Evolutionary conservation across 495 filamentous ascomycete species (phyloP), one percentile per base, ranked within the genome.

Genomic region (Cladorrhinum samala): DNA sequence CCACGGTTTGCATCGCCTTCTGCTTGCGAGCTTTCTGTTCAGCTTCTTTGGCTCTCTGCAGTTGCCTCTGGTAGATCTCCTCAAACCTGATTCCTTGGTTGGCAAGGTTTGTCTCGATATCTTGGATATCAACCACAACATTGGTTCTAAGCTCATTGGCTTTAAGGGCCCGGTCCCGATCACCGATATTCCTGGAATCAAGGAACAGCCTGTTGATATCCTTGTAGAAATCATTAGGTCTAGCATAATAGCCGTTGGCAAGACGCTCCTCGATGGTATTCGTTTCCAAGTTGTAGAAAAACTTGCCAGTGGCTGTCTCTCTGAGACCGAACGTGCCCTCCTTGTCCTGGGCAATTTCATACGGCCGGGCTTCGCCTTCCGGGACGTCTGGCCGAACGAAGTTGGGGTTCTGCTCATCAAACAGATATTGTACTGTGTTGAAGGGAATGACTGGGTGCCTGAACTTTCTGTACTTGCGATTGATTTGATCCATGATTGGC

Each of bases 251-350:
- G 17, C 94, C 93, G 69, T 97, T 96, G 4, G 89, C 89, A 20
- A 97, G 76, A 27, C 93, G 85, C 62, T 93, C 89, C 72, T 98
- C 93, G 50, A 98, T 95, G 6, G 87, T 93, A 3, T 83, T 85
- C n/a, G 88, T 85, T 58, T 97, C 90, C 47, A 97, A 72, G 58
- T 98, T 98, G 72, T 96, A 96, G 62, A 81, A 96, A 67, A 91
- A 91, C 62, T 91, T 94, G 41, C 80, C 82, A 1, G 84, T 86
- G 2, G 77, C 77, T 14, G 76, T 77, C 53, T 95, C 83, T 16
- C 77, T 71, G 19, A 96, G 73, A 2, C 86, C 87, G 11, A 75
- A 74, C 14, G 82, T 77, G n/a, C 87, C 89, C 57, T 92, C 77
- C 49, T 83, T 82, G 57, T 96, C 89, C 50, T 76, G 77, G 13